phyloP scores from a whole-genome alignment of 305 asterid species.

The Fraxinus xanthoxyloides region DNA sequence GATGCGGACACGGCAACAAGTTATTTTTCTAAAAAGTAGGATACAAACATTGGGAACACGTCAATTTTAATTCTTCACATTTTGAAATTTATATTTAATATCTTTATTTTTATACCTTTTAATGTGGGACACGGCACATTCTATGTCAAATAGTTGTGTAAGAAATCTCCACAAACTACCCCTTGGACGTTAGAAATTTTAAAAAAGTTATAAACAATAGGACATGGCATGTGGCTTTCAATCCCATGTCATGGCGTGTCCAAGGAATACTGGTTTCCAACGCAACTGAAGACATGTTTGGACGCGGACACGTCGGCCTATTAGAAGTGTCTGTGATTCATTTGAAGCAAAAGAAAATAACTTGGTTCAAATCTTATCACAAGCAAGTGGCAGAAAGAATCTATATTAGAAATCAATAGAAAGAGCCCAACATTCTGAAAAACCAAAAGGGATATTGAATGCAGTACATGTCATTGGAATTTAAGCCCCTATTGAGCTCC shows the following conservation, averaged over 20 bases:
- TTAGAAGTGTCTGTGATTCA: not conserved
- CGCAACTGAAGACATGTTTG: not conserved
- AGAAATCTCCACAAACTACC: not conserved
- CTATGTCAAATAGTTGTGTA: not conserved
- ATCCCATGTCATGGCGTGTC: not conserved
- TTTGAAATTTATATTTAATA: not conserved
- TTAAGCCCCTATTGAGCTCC: not conserved
- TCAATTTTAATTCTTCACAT: not conserved
- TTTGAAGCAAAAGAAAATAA: not conserved
- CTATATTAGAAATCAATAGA: not conserved
- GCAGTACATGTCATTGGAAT: not conserved
- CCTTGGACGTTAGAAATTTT: not conserved
- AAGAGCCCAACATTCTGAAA: not conserved
- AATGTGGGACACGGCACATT: not conserved
- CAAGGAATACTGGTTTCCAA: not conserved
- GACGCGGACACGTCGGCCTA: not conserved
- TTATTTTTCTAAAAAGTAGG: not conserved
- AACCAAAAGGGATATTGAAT: not conserved
- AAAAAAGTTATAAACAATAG: not conserved
- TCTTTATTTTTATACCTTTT: not conserved
- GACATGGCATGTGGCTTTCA: not conserved
- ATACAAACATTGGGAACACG: not conserved
- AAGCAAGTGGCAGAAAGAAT: not conserved
- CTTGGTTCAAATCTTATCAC: not conserved
- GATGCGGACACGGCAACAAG: not conserved